Conservation (phyloP, 164 flowering plant genomes). For the Tinospora cordifolia region DNA sequence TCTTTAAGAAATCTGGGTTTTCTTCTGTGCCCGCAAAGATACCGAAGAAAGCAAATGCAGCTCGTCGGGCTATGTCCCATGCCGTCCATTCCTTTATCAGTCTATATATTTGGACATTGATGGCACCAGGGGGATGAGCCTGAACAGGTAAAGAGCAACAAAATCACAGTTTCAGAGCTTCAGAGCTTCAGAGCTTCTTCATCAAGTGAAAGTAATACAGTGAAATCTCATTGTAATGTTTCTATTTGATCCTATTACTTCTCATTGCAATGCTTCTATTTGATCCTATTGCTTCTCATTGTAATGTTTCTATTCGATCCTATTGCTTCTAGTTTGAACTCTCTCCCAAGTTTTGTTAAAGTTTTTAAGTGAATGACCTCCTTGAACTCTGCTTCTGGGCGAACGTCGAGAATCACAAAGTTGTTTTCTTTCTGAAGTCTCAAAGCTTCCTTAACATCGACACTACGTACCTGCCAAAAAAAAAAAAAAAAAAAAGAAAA, state of each 20-base stretch:
- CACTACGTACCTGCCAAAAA: slow-evolving; percentile 70
- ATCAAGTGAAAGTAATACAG: not conserved
- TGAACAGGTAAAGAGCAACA: slow-evolving; percentile 14
- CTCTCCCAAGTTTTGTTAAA: not conserved
- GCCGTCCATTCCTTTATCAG: slow-evolving; percentile 99
- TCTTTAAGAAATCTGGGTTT: slow-evolving; percentile 78
- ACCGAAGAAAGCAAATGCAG: slow-evolving; percentile 97
- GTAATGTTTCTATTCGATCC: not conserved
- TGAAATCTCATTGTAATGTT: not conserved
- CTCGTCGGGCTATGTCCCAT: slow-evolving; percentile 96
- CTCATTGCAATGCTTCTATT: not conserved
- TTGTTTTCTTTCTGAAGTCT: slow-evolving; percentile 86
- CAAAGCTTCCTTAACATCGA: slow-evolving; percentile 87
- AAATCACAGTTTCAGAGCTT: not conserved
- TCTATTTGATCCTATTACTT: not conserved
- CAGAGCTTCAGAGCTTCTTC: not conserved
- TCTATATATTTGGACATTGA: slow-evolving; percentile 87
- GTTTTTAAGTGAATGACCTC: slow-evolving; percentile 40
- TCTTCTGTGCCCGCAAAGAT: slow-evolving; percentile 97
- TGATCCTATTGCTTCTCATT: not conserved
- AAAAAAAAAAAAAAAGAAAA: too few relatives aligned
- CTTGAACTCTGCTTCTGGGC: slow-evolving; percentile 91
- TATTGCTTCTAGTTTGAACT: not conserved
- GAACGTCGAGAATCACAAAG: slow-evolving; percentile 91
- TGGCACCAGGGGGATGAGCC: slow-evolving; percentile 87